Base-by-base conservation (phyloP, 345 rosid genomes). In the Dimocarpus longan region DNA sequence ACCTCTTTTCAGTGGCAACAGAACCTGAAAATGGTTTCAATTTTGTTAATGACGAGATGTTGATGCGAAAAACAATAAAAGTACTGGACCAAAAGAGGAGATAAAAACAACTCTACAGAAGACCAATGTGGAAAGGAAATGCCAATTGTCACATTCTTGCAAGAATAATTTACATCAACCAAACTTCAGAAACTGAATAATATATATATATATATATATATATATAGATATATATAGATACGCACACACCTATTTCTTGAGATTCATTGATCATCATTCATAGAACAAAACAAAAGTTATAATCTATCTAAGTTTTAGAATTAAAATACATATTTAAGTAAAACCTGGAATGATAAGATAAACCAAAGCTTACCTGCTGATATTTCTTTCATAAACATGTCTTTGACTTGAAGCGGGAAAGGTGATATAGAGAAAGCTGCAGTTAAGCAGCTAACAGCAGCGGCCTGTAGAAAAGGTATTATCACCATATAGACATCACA, bases 371-470 rank as follows among this genome's bases (percentile, higher is more conserved):
- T 76, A 95, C 98, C 97, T 87, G 86, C 70, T 21, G 90, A 84
- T n/a, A 73, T 80, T 87, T 93, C 96, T 82, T 85, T 88, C 57
- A 79, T 73, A 69, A 93, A 90, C 90, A 93, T 88, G 83, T 86
- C 84, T 79, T 89, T 89, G 74, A 93, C 90, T 70, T 79, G 81
- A 67, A 78, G 80, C 10, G 79, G 85, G 79, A 93, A 82, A 81
- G 95, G 91, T 83, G 92, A 88, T 73, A 91, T 86, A 71, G 98
- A 92, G 60, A 93, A 86, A 79, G 98, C 93, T 76, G 92, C 87
- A 12, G 93, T 84, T 89, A 95, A 77, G 89, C 98, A 95, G 84
- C 89, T 85, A 79, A 92, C 81, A 81, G 91, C 83, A 75, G 93
- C 88, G 79, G 86, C 96, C 99, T 95, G 83, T 75, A 59, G 76